A percentile compares a stretch with the other conserved stretches of the same genome.
These are phyloP conservation scores for Batrachochytrium dendrobatidis DNA, from an alignment of 371 early-diverging fungal species.

Conservation along the genomic window DNA sequence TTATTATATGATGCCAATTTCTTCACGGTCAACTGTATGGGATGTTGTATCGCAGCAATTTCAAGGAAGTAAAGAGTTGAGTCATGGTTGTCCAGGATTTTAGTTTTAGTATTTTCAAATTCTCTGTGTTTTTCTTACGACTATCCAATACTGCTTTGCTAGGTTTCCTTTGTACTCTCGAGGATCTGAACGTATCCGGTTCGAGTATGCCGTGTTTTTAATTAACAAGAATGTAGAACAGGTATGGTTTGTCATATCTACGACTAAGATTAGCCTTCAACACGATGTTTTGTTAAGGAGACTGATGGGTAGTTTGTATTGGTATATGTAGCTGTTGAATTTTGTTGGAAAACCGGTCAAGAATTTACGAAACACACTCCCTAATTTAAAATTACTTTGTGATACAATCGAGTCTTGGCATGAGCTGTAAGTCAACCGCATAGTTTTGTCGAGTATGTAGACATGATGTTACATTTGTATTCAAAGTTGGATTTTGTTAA, in stretches of 20 bases:
- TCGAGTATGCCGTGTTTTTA: slow-evolving; percentile 79
- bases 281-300: not conserved
- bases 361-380: slow-evolving; percentile 70
- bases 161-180: slow-evolving; percentile 71
- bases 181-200: slow-evolving; percentile 62
- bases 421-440: not conserved
- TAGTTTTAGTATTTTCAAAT: not conserved
- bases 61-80: slow-evolving; percentile 25
- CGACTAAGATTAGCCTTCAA: not conserved
- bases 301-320: not conserved
- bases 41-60: slow-evolving; percentile 49
- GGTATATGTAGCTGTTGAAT: slow-evolving; percentile 55
- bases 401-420: slow-evolving; percentile 12
- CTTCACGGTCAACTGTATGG: slow-evolving; percentile 61
- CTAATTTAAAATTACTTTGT: slow-evolving; percentile 63
- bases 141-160: too few relatives aligned
- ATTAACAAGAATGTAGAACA: slow-evolving; percentile 82
- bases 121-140: not conserved
- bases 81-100: too few relatives aligned
- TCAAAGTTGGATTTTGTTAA: too few relatives aligned
- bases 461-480: too few relatives aligned
- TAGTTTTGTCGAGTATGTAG: not conserved
- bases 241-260: slow-evolving; percentile 26
- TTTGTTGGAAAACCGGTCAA: slow-evolving; percentile 61
- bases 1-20: slow-evolving; percentile 71